Percentiles rank a stretch among this genome's conserved stretches.
Conservation (phyloP, 768 basidiomycete species). For the Clathrus columnatus region DNA sequence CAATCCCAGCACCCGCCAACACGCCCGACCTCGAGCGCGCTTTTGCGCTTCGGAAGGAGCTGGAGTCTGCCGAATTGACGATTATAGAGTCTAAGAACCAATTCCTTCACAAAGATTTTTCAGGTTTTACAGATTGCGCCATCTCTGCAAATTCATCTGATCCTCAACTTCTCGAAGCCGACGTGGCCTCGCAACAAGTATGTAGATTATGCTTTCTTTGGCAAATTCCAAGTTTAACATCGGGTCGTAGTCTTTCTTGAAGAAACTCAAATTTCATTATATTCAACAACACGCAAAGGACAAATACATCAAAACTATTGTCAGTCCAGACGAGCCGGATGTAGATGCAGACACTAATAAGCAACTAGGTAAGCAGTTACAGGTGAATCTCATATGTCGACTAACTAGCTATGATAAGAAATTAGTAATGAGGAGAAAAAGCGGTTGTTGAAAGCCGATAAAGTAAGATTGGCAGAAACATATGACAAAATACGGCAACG, state of each 20-base stretch:
- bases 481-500: constrained; percentile 53
- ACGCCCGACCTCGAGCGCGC: constrained; percentile 9
- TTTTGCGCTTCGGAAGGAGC: constrained; percentile 1
- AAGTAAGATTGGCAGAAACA: constrained; percentile 51
- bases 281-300: constrained; percentile 87
- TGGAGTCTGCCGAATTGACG: constrained; percentile 5
- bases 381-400: neutral
- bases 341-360: constrained; percentile 77
- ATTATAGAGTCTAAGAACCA: constrained; percentile 4
- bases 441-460: constrained; percentile 52
- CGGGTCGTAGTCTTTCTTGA: constrained; percentile 48
- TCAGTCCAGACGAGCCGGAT: constrained; percentile 75
- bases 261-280: constrained; percentile 83
- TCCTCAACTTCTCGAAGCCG: constrained; percentile 46
- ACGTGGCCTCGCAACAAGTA: constrained; percentile 55
- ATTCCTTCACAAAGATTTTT: constrained; percentile 6
- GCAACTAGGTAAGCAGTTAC: constrained; percentile 28
- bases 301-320: constrained; percentile 78
- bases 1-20: neutral
- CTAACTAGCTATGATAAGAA: constrained; percentile 24
- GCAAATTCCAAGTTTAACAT: neutral
- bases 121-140: neutral
- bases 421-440: constrained; percentile 64
- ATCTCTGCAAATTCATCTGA: constrained; percentile 17
- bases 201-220: constrained; percentile 17